These are phyloP conservation scores for Zoysia japonica DNA, from an alignment of 176 grass and related monocot species.

Conservation along the genomic window DNA sequence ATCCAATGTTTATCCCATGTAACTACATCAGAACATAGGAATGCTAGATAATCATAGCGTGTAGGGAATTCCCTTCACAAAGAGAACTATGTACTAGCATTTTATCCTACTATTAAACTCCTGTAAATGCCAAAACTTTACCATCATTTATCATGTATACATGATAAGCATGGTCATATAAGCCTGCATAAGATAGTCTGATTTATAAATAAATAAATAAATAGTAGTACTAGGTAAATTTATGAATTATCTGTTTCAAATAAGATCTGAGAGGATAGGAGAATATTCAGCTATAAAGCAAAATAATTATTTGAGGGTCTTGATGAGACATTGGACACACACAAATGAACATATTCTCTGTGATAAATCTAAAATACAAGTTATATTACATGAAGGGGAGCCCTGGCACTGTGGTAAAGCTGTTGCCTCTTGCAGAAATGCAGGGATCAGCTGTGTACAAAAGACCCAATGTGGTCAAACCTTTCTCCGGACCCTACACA, in stretches of 20 bases:
- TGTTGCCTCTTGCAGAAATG: too few relatives aligned
- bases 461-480: too few relatives aligned
- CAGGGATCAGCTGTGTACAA: too few relatives aligned
- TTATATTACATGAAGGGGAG: conserved; percentile 27
- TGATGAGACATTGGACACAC: conserved; percentile 6
- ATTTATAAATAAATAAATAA: neutral
- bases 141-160: neutral
- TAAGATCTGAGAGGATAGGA: conserved; percentile 13
- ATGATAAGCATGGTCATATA: neutral
- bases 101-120: conserved; percentile 11
- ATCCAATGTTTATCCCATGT: neutral
- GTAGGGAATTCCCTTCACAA: conserved; percentile 13
- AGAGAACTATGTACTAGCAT: neutral
- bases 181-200: neutral
- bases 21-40: conserved; percentile 19
- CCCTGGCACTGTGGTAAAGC: too few relatives aligned
- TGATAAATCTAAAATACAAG: conserved; percentile 30
- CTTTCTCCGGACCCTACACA: too few relatives aligned
- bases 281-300: conserved; percentile 22
- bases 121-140: conserved; percentile 6
- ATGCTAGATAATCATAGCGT: neutral
- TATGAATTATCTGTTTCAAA: conserved; percentile 9
- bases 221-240: neutral
- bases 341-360: neutral
- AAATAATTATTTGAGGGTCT: conserved; percentile 24